Conservation (phyloP, 192 early-diverging fungal species). For the Radiomyces spectabilis region DNA sequence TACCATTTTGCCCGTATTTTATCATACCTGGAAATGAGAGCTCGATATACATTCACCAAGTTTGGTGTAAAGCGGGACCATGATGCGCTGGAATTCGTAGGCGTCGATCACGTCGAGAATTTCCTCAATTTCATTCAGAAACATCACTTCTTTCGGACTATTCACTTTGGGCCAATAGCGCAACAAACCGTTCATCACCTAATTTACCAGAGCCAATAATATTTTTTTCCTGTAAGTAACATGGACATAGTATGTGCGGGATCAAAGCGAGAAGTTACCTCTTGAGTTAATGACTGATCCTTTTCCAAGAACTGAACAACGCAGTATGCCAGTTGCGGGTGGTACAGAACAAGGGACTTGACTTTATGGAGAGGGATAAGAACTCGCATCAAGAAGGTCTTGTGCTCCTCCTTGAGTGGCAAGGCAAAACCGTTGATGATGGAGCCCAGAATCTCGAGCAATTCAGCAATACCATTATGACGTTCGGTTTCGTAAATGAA, state of each 20-base stretch:
- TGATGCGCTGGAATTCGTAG: constrained; percentile 71
- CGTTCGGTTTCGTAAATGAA: constrained; percentile 86
- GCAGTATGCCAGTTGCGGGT: constrained; percentile 88
- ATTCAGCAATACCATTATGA: constrained; percentile 89
- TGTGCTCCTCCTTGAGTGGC: constrained; percentile 90
- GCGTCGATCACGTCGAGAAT: constrained; percentile 84
- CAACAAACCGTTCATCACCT: constrained; percentile 64
- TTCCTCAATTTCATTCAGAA: constrained; percentile 86
- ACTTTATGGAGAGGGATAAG: constrained; percentile 87
- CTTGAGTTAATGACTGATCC: constrained; percentile 71
- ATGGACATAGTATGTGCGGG: too few species aligned
- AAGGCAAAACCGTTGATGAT: constrained; percentile 95
- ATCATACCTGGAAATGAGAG: constrained; percentile 75
- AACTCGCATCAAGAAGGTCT: constrained; percentile 78
- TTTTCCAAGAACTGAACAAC: constrained; percentile 92
- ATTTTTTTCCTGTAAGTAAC: too few species aligned
- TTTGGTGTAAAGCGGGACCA: constrained; percentile 78
- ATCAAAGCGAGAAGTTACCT: constrained; percentile 17
- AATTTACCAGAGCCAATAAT: not conserved
- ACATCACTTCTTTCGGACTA: constrained; percentile 93
- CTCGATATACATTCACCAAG: constrained; percentile 76
- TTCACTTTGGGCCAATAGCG: constrained; percentile 94
- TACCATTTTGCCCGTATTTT: not conserved
- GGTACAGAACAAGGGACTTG: constrained; percentile 79
- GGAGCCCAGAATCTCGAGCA: constrained; percentile 87